Conservation (phyloP, 768 basidiomycete genomes). For the Collybia mongolica region DNA sequence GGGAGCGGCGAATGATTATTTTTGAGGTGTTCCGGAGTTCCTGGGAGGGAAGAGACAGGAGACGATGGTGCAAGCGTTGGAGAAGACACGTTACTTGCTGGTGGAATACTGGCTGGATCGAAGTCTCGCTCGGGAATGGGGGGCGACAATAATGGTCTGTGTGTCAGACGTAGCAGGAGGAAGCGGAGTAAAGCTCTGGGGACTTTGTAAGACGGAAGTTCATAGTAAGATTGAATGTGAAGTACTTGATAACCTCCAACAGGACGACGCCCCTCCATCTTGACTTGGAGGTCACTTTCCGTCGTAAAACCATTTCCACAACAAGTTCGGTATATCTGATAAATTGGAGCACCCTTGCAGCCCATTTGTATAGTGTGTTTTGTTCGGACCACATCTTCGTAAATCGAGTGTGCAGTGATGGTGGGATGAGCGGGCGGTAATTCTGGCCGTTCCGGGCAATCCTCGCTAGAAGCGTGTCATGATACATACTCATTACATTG, state of each 20-base stretch:
- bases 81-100: constrained; percentile 51
- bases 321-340: constrained; percentile 82
- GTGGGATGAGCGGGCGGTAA: constrained; percentile 73
- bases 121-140: constrained; percentile 88
- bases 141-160: constrained; percentile 70
- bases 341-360: constrained; percentile 70
- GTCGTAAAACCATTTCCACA: constrained; percentile 83
- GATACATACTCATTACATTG: constrained; percentile 89
- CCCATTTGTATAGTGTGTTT: constrained; percentile 72
- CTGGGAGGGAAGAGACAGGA: constrained; percentile 50
- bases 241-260: constrained; percentile 85
- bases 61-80: constrained; percentile 63
- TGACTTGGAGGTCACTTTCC: constrained; percentile 61
- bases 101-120: constrained; percentile 68
- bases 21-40: constrained; percentile 77
- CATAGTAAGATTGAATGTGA: constrained; percentile 9
- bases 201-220: constrained; percentile 10
- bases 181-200: constrained; percentile 74
- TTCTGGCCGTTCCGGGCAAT: constrained; percentile 64
- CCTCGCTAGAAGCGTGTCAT: constrained; percentile 85
- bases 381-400: constrained; percentile 84
- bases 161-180: constrained; percentile 69
- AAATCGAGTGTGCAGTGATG: constrained; percentile 82
- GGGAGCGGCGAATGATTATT: constrained; percentile 74
- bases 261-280: constrained; percentile 78